These are phyloP conservation scores for Ottelia alismoides DNA, from an alignment of 106 monocot genomes.

Conservation along the genomic window DNA sequence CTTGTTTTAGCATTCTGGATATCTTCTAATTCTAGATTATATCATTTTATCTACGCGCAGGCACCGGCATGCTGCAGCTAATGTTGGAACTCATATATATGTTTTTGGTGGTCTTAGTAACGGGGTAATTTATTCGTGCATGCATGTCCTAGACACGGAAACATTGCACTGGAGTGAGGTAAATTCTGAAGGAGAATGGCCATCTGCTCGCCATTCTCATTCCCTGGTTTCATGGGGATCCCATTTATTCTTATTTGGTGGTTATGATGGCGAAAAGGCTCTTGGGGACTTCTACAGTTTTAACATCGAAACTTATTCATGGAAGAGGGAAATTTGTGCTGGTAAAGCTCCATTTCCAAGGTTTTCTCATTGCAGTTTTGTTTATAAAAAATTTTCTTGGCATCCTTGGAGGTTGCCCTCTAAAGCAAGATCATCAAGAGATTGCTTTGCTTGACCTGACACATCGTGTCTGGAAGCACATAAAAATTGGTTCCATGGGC, in stretches of 20 bases:
- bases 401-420: conserved; percentile 77
- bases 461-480: conserved; percentile 38
- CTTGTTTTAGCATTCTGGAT: neutral
- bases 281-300: conserved; percentile 73
- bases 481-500: conserved; percentile 31
- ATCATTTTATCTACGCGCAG: too few species aligned
- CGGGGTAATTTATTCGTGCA: conserved; percentile 59
- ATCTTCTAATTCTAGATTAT: neutral
- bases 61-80: conserved; percentile 90
- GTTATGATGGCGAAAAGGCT: conserved; percentile 70
- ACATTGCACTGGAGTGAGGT: conserved; percentile 51
- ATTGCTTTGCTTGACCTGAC: conserved; percentile 46
- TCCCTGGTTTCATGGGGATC: conserved; percentile 44
- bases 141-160: conserved; percentile 59
- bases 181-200: conserved; percentile 40
- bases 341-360: conserved; percentile 67
- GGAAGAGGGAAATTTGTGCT: conserved; percentile 35
- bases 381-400: conserved; percentile 74
- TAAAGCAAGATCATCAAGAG: conserved; percentile 38
- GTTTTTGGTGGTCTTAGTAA: conserved; percentile 85
- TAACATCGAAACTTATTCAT: conserved; percentile 34
- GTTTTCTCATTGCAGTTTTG: conserved; percentile 93
- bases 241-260: conserved; percentile 73
- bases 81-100: conserved; percentile 62
- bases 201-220: conserved; percentile 90